Percentiles rank a stretch among this genome's conserved stretches.
phyloP scores from a whole-genome alignment of 2,329 filamentous ascomycete species.

The Aureobasidium musti region DNA sequence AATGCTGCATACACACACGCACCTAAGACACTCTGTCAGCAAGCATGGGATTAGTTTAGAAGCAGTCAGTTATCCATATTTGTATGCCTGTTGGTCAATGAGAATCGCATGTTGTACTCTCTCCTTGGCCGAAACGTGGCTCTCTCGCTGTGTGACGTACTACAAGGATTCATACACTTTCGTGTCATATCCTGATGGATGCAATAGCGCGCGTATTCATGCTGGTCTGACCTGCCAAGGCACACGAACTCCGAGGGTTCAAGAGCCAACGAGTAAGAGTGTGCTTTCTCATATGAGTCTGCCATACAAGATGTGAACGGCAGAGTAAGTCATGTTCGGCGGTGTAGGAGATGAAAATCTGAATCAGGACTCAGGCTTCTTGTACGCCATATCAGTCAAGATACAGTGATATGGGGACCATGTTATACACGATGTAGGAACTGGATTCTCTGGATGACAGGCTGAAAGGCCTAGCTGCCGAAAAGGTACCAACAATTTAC shows the following conservation, averaged over 20 bases:
- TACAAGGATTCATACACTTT: background rate
- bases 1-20: slow-evolving; percentile 13
- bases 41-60: slow-evolving; percentile 18
- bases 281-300: background rate
- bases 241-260: background rate
- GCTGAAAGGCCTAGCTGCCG: background rate
- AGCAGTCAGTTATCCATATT: slow-evolving; percentile 21
- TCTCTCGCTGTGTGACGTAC: background rate
- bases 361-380: background rate
- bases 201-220: background rate
- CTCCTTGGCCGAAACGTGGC: background rate
- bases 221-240: background rate
- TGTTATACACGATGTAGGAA: background rate
- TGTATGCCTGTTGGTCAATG: slow-evolving; percentile 14
- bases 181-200: background rate
- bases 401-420: background rate
- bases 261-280: background rate
- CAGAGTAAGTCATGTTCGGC: slow-evolving; percentile 1
- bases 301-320: background rate
- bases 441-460: background rate
- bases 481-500: background rate
- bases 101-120: slow-evolving; percentile 4
- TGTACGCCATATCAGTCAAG: background rate
- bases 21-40: slow-evolving; percentile 10
- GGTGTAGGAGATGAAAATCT: slow-evolving; percentile 4